Conservation (phyloP, 2,329 filamentous ascomycete species). For the Xylaria sp. region DNA sequence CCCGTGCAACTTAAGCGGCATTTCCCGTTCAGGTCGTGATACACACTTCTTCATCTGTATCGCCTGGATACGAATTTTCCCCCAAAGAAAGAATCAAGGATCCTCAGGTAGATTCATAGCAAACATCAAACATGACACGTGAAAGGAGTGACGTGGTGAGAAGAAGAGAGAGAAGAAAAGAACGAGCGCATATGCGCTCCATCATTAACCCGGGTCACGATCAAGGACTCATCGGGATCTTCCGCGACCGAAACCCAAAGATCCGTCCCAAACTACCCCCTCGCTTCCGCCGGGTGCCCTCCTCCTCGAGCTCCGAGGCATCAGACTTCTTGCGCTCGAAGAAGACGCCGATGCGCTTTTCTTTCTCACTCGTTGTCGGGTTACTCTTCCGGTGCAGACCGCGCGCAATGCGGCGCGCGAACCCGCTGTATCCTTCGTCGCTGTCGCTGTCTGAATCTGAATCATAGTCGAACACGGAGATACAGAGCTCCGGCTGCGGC, state of each 20-base stretch:
- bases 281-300: conserved; percentile 19
- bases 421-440: conserved; percentile 17
- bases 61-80: not conserved
- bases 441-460: conserved; percentile 35
- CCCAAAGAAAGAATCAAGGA: not conserved
- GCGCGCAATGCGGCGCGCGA: conserved; percentile 39
- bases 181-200: not conserved
- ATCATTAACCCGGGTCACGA: not conserved
- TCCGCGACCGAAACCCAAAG: conserved; percentile 26
- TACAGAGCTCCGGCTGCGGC: conserved; percentile 25
- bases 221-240: not conserved
- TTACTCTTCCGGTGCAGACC: conserved; percentile 36
- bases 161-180: not conserved
- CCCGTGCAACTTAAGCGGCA: not conserved
- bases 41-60: not conserved
- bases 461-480: conserved; percentile 47
- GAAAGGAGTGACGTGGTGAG: not conserved
- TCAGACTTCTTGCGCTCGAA: conserved; percentile 10
- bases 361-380: conserved; percentile 15
- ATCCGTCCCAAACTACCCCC: conserved; percentile 30
- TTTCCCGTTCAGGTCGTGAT: conserved; percentile 1
- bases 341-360: conserved; percentile 22
- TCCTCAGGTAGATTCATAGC: conserved; percentile 1
- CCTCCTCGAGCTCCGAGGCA: not conserved
- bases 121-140: conserved; percentile 13